These are phyloP conservation scores for Eremothecium gossypii DNA, from an alignment of 1,139 yeast genomes.

Conservation along the genomic window DNA sequence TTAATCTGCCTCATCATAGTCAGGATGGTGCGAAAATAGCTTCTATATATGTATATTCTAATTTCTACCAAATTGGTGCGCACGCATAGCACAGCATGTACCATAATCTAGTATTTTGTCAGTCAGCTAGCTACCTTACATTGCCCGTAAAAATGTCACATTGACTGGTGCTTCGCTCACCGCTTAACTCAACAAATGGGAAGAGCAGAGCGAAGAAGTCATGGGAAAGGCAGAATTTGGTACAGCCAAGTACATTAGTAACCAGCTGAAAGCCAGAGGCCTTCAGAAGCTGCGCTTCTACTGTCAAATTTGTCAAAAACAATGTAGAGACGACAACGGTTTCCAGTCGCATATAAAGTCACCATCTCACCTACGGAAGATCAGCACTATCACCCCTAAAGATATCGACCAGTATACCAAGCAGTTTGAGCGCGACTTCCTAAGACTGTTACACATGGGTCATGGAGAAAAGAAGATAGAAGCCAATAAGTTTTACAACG, in stretches of 20 bases:
- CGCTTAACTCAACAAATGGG: too few relatives aligned
- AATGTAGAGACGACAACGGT: conserved; percentile 93
- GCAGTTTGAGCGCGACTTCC: conserved; percentile 55
- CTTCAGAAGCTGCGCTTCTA: conserved; percentile 78
- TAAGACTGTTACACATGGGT: conserved; percentile 48
- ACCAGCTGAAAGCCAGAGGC: conserved; percentile 73
- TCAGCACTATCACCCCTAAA: conserved; percentile 37
- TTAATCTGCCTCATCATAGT: too few relatives aligned
- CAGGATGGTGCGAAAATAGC: too few relatives aligned
- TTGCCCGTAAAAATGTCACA: too few relatives aligned
- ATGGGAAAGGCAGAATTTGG: conserved; percentile 66
- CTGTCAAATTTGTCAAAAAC: conserved; percentile 88
- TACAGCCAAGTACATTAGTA: conserved; percentile 72
- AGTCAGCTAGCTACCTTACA: too few relatives aligned
- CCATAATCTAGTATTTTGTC: too few relatives aligned
- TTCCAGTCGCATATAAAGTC: conserved; percentile 78
- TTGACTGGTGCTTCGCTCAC: too few relatives aligned
- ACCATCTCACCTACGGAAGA: conserved; percentile 60
- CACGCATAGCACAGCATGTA: too few relatives aligned
- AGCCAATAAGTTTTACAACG: conserved; percentile 85
- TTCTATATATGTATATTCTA: too few relatives aligned
- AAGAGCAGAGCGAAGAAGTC: not conserved
- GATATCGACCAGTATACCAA: conserved; percentile 53
- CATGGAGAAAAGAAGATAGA: conserved; percentile 79
- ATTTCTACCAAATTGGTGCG: too few relatives aligned